Evolutionary conservation across 2,329 filamentous ascomycete species (phyloP), one percentile per base, ranked within the genome.

Genomic region (Zasmidium citrigriseum): DNA sequence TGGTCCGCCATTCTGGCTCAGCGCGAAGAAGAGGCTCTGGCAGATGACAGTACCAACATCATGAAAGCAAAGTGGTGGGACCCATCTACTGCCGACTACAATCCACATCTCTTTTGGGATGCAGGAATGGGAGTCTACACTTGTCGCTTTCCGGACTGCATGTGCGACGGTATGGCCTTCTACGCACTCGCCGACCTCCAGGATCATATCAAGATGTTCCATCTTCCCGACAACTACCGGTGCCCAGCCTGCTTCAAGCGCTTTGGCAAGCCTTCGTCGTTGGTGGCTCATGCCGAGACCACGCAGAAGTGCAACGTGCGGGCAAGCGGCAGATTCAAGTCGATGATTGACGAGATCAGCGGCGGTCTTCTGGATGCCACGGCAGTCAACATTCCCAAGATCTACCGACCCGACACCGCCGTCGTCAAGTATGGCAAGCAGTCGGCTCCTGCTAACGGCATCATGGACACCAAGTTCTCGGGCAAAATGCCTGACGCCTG

Each of bases 81-180:
- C 34, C 50, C 54, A 27, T 27, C 18, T 14, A 41, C 61, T 11
- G 11, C 45, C 0, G 72, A 75, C 11, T 87, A 83, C 70, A 77
- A 81, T 27, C 70, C 77, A 1, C 71, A 76, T 1, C 71, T 73
- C 4, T 87, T 85, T 73, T 79, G 69, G 57, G 74, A 80, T 41
- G 55, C 69, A 0, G 70, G 78, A 24, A 72, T 76, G 1, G 68
- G 73, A 46, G 76, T 73, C 47, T 89, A 79, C 72, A 75, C 72
- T 51, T 89, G 86, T 55, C 86, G 86, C 0, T 78, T 82, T 54
- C 61, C 64, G 1, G 64, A 69, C 5, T 88, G 86, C 78, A 72
- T 74, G 12, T 66, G 25, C 2, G 72, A 18, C 27, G 34, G 21
- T 72, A 45, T 48, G 46, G 21, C 58, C 57, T 57, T 47, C 53